phyloP scores from a whole-genome alignment of 371 early-diverging fungal species.

The Apophysomyces variabilis region DNA sequence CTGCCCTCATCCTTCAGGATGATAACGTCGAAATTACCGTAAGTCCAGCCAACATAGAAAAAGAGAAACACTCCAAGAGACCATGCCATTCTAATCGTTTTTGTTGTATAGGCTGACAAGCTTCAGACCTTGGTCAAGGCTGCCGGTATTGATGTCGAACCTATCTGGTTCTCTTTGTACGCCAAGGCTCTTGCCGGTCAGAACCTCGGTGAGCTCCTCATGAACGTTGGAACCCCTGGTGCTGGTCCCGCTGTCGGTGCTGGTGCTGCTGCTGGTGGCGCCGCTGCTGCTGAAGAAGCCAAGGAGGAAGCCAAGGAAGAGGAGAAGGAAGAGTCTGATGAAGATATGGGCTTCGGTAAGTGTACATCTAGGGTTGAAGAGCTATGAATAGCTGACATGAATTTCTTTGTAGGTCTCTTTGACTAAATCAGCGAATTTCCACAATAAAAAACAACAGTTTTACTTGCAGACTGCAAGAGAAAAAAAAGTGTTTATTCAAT shows the following conservation, averaged over 20 bases:
- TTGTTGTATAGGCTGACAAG: slow-evolving; percentile 83
- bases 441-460: slow-evolving; percentile 16
- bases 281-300: slow-evolving; percentile 57
- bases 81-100: neutral
- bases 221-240: slow-evolving; percentile 89
- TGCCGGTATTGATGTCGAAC: slow-evolving; percentile 91
- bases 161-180: slow-evolving; percentile 94
- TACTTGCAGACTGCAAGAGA: slow-evolving; percentile 1
- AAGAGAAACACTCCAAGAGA: neutral
- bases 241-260: slow-evolving; percentile 69
- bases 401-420: slow-evolving; percentile 13
- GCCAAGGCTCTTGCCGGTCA: slow-evolving; percentile 97
- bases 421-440: slow-evolving; percentile 15
- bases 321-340: slow-evolving; percentile 88
- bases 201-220: slow-evolving; percentile 86
- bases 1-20: slow-evolving; percentile 95
- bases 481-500: slow-evolving; percentile 16
- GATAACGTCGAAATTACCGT: slow-evolving; percentile 93
- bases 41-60: slow-evolving; percentile 41
- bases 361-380: neutral
- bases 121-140: slow-evolving; percentile 88
- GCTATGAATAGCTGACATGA: neutral
- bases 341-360: slow-evolving; percentile 89
- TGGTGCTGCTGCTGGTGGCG: slow-evolving; percentile 54
- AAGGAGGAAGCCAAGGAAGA: slow-evolving; percentile 68